A percentile compares a stretch with the other conserved stretches of the same genome.
Conservation (phyloP, 139 green algal genomes). For the Chlorella sp. region DNA sequence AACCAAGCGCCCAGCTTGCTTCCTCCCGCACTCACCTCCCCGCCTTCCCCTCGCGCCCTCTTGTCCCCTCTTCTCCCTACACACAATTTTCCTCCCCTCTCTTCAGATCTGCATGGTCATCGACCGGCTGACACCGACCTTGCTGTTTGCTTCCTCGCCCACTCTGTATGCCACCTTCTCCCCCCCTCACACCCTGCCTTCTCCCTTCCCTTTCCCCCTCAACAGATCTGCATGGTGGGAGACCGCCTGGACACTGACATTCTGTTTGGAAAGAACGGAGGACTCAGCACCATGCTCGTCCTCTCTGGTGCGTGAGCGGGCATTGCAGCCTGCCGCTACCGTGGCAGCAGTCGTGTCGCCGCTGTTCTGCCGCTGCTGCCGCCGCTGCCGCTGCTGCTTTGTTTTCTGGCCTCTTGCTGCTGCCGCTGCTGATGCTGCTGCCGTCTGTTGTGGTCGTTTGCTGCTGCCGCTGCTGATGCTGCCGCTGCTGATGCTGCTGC, state of each 20-base stretch:
- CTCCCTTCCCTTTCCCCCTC: no score
- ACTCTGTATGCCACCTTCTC: background rate
- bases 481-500: no score
- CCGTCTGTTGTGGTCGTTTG: background rate
- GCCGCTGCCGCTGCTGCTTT: no score
- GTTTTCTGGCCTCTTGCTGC: background rate
- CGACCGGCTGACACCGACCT: no score
- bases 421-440: background rate
- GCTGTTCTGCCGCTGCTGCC: no score
- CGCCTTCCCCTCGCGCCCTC: no score
- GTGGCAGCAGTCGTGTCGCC: background rate
- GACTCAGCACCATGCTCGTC: slow-evolving; percentile 89
- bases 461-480: background rate
- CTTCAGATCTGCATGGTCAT: no score
- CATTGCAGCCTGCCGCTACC: background rate
- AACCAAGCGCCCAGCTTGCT: no score
- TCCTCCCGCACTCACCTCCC: no score
- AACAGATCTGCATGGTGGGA: slow-evolving; percentile 98
- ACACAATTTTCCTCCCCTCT: no score
- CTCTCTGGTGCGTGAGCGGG: slow-evolving; percentile 65
- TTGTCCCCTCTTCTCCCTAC: no score
- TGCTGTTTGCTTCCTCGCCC: no score
- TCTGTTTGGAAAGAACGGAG: slow-evolving; percentile 96
- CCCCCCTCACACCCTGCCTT: background rate
- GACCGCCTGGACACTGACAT: slow-evolving; percentile 99